Conservation (phyloP, 2,329 filamentous ascomycete species). For the Zasmidium cellare region DNA sequence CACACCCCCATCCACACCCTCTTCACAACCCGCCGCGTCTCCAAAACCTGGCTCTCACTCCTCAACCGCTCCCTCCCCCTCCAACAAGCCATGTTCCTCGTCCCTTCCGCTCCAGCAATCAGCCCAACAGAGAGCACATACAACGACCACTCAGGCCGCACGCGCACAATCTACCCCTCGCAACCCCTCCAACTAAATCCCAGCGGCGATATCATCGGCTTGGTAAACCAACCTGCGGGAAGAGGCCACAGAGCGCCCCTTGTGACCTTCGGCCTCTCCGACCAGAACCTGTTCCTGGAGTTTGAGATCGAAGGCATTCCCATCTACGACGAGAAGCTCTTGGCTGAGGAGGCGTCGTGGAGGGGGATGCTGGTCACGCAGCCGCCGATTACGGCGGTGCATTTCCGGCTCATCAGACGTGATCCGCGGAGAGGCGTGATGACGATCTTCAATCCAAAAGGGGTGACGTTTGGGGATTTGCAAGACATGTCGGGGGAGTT, state of each 20-base stretch:
- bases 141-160: slow-evolving; percentile 8
- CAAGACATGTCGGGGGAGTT: slow-evolving; percentile 8
- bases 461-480: slow-evolving; percentile 13
- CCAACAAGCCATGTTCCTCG: slow-evolving; percentile 9
- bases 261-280: slow-evolving; percentile 8
- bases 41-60: slow-evolving; percentile 4
- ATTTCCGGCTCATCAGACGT: slow-evolving; percentile 7
- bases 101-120: not conserved
- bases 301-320: slow-evolving; percentile 12
- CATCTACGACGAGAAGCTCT: slow-evolving; percentile 1
- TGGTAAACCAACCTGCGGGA: not conserved
- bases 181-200: slow-evolving; percentile 5
- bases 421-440: slow-evolving; percentile 4
- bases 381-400: slow-evolving; percentile 9
- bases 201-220: not conserved
- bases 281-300: slow-evolving; percentile 6
- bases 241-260: slow-evolving; percentile 3
- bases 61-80: slow-evolving; percentile 5
- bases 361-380: slow-evolving; percentile 12
- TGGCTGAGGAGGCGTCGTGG: slow-evolving; percentile 5
- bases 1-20: slow-evolving; percentile 8
- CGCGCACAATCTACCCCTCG: slow-evolving; percentile 2
- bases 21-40: slow-evolving; percentile 3
- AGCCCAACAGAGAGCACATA: slow-evolving; percentile 1
- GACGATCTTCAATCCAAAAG: slow-evolving; percentile 4